Conservation (phyloP, 106 monocot species). For the Dioscorea alata region DNA sequence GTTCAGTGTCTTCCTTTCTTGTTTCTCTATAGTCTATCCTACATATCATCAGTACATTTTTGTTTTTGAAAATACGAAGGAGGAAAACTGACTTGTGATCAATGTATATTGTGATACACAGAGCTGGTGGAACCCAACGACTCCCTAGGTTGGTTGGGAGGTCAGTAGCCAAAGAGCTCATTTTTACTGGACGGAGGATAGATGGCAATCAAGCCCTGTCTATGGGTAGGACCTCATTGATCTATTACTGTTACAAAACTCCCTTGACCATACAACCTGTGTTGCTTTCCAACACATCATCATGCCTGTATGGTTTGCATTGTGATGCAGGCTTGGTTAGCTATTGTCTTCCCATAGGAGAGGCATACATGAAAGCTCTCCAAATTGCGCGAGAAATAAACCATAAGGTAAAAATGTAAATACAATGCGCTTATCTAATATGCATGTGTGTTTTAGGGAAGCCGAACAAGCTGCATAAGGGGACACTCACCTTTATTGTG, state of each 20-base stretch:
- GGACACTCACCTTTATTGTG: too few relatives aligned
- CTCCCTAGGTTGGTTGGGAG: conserved; percentile 84
- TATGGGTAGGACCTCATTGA: conserved; percentile 35
- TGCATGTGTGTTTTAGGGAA: too few relatives aligned
- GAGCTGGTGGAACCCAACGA: conserved; percentile 93
- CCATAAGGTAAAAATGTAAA: conserved; percentile 45
- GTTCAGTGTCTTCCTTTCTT: too few relatives aligned
- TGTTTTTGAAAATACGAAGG: too few relatives aligned
- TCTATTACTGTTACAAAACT: not conserved
- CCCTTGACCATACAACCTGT: not conserved
- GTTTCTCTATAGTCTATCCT: too few relatives aligned
- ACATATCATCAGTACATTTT: too few relatives aligned
- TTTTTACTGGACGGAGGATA: conserved; percentile 76
- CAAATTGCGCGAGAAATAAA: conserved; percentile 80
- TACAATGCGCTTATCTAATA: too few relatives aligned
- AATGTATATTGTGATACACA: conserved; percentile 3
- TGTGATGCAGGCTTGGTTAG: conserved; percentile 73
- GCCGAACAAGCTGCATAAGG: too few relatives aligned
- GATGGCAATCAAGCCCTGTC: conserved; percentile 61
- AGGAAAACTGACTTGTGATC: too few relatives aligned
- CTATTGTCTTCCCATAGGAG: conserved; percentile 84
- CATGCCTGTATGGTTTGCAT: not conserved
- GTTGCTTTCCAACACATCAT: not conserved
- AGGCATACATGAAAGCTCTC: conserved; percentile 82
- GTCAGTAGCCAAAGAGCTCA: conserved; percentile 77